Conservation (phyloP, 129 eudicot genomes). For the Flaveria bidentis region DNA sequence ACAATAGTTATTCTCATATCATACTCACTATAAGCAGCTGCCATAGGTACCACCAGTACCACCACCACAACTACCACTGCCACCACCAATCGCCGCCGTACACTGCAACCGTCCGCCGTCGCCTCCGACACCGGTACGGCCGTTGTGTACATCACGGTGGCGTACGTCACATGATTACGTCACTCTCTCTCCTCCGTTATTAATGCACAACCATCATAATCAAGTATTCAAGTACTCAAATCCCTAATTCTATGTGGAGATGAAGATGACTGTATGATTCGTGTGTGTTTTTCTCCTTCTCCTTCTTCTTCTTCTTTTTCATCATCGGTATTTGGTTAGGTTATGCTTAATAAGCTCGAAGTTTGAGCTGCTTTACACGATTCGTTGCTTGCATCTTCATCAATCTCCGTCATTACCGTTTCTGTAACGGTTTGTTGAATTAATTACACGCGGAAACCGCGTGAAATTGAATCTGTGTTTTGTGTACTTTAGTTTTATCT, state of each 20-base stretch:
- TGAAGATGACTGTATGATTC: constrained; percentile 5
- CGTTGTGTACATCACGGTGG: constrained; percentile 22
- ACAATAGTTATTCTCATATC: constrained; percentile 23
- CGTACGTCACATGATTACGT: constrained; percentile 32
- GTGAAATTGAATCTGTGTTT: constrained; percentile 19
- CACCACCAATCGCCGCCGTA: constrained; percentile 8
- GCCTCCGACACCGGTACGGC: constrained; percentile 25
- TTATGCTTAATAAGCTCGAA: constrained; percentile 10
- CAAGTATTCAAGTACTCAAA: constrained; percentile 7
- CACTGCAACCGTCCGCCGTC: constrained; percentile 21
- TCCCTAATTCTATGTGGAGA: not conserved
- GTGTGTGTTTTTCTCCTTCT: not conserved
- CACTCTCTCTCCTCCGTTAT: constrained; percentile 28
- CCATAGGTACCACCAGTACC: constrained; percentile 6
- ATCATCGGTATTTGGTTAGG: constrained; percentile 4
- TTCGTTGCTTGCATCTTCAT: constrained; percentile 32
- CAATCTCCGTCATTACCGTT: constrained; percentile 32
- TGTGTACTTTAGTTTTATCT: constrained; percentile 7
- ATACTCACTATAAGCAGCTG: constrained; percentile 11
- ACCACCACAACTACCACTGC: not conserved
- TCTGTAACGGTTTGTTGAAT: constrained; percentile 29
- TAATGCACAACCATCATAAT: constrained; percentile 22
- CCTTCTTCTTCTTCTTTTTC: no score
- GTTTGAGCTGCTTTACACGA: constrained; percentile 13
- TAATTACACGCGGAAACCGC: constrained; percentile 20